phyloP scores from a whole-genome alignment of 164 flowering plant genomes.

The Vitis labrusca region DNA sequence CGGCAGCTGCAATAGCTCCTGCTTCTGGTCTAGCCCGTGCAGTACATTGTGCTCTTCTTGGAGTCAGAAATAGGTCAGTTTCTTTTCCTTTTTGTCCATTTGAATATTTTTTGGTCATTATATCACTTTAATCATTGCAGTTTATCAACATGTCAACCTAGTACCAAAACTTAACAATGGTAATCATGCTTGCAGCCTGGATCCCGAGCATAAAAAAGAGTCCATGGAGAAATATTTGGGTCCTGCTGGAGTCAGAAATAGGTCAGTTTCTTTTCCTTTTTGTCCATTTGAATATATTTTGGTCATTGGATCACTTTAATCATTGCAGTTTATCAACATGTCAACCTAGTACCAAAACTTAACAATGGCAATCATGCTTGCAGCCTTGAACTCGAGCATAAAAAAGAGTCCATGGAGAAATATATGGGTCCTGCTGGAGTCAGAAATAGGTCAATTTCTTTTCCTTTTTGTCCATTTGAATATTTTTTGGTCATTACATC shows the following conservation, averaged over 20 bases:
- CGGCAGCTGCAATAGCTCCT: constrained; percentile 91
- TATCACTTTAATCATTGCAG: neutral
- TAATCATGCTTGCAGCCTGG: constrained; percentile 63
- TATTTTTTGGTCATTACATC: neutral
- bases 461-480: neutral
- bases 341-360: neutral
- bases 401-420: constrained; percentile 86
- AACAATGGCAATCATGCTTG: constrained; percentile 15
- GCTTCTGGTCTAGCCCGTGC: constrained; percentile 89
- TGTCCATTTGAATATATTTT: neutral
- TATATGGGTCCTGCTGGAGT: constrained; percentile 74
- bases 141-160: neutral
- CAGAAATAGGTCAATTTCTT: constrained; percentile 72
- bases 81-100: neutral
- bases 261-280: constrained; percentile 37
- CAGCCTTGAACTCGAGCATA: constrained; percentile 96
- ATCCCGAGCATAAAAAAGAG: constrained; percentile 88
- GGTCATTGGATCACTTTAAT: neutral
- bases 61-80: constrained; percentile 86
- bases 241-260: constrained; percentile 78
- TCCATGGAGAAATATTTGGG: constrained; percentile 89
- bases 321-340: neutral
- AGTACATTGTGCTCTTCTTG: constrained; percentile 83
- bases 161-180: neutral
- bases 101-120: neutral